These are phyloP conservation scores for Fusarium sp. DNA, from an alignment of 2,329 filamentous ascomycete species.

Conservation along the genomic window DNA sequence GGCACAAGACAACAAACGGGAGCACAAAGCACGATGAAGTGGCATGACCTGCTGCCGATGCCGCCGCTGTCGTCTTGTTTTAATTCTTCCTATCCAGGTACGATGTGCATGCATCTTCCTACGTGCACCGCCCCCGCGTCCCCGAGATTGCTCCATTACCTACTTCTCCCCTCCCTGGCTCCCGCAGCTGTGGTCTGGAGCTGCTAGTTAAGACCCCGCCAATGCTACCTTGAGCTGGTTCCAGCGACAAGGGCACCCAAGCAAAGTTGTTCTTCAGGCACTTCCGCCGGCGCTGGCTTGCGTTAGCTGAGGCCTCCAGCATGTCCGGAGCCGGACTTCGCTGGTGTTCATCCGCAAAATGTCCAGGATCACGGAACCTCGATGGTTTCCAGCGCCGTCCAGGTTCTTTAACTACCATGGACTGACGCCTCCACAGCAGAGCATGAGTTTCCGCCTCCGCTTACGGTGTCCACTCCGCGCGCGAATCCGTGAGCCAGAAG, in stretches of 20 bases:
- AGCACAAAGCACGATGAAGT: constrained; percentile 35
- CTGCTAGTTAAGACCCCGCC: constrained; percentile 19
- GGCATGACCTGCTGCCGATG: constrained; percentile 37
- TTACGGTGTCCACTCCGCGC: constrained; percentile 1
- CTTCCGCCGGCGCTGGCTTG: background rate
- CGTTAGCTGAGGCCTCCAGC: constrained; percentile 37
- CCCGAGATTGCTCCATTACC: constrained; percentile 19
- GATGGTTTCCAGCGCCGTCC: constrained; percentile 20
- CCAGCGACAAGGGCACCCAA: constrained; percentile 19
- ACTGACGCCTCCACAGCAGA: background rate
- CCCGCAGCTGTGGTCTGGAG: constrained; percentile 19
- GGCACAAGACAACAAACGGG: constrained; percentile 8
- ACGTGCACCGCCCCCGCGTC: constrained; percentile 30
- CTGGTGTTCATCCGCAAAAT: background rate
- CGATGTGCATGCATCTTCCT: constrained; percentile 15
- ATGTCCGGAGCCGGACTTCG: constrained; percentile 8
- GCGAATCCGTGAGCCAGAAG: constrained; percentile 8
- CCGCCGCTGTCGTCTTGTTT: constrained; percentile 32
- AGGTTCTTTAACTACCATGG: constrained; percentile 10
- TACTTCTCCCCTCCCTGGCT: constrained; percentile 22
- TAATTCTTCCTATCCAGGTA: constrained; percentile 21
- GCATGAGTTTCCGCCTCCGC: constrained; percentile 5
- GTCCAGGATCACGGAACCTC: constrained; percentile 6
- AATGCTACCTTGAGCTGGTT: constrained; percentile 30
- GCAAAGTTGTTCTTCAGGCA: constrained; percentile 9